Percentiles rank a stretch among this genome's conserved stretches.
phyloP scores from a whole-genome alignment of 352 stramenopile genomes.

The Globisporangium recalcitrans region DNA sequence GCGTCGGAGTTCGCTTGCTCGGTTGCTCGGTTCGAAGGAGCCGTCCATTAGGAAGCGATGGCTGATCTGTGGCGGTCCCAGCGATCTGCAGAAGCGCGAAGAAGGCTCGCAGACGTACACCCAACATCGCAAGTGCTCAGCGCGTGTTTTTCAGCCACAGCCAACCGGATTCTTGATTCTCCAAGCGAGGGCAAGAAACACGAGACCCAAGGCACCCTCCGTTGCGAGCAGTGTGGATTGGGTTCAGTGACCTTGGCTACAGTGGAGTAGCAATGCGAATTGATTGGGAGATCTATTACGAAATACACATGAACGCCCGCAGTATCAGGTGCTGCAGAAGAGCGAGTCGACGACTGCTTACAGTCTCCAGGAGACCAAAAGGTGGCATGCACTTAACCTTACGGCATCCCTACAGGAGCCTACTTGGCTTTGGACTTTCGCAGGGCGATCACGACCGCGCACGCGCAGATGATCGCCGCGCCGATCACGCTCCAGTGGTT shows the following conservation, averaged over 20 bases:
- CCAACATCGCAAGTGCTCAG: background rate
- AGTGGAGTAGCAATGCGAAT: too few species aligned
- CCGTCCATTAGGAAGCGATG: background rate
- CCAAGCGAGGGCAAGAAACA: too few species aligned
- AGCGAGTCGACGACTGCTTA: background rate
- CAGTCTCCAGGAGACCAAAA: background rate
- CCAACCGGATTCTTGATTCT: background rate
- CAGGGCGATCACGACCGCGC: conserved; percentile 54
- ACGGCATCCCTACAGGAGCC: background rate
- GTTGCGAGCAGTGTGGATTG: background rate
- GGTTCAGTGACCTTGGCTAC: background rate
- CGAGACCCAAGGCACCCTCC: background rate
- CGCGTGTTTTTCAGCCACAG: background rate
- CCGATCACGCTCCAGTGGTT: conserved; percentile 72
- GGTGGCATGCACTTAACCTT: background rate
- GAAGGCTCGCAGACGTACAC: background rate
- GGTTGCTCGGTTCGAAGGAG: background rate
- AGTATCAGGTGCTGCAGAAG: background rate
- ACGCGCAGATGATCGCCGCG: conserved; percentile 61
- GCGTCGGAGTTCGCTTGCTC: too few species aligned
- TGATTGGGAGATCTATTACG: background rate
- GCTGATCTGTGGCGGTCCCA: background rate
- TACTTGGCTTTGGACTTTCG: conserved; percentile 27
- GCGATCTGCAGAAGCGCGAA: background rate
- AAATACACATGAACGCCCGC: background rate